Base-by-base conservation (phyloP, 108 stramenopile species). In the Stephanodiscus triporus region DNA sequence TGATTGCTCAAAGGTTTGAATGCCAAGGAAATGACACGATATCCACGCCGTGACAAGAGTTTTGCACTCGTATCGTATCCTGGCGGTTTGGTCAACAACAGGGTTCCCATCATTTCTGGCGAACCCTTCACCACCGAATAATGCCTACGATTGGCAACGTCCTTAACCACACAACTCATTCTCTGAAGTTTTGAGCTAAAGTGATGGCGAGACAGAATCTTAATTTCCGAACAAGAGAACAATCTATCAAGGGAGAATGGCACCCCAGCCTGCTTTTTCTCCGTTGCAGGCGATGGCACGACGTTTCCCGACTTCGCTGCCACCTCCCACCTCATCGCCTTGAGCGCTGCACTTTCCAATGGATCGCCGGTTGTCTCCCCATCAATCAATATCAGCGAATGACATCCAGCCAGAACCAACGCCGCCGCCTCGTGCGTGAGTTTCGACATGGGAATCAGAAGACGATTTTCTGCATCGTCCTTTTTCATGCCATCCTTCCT, bases 111-210 rank as follows among this genome's bases (percentile, higher is more conserved):
- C 47, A 96, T 97, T 76, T 99, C 98, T 11, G 98, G 97, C n/a
- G 94, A 95, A 54, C 98, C 98, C 85, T 99, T 99, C 23, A 92
- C 88, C 43, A 99, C 92, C 14, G 93, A 84, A 77, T 85, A 95
- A 37, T 75, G 70, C 59, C 80, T 79, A 27, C 86, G 68, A 29
- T 63, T 68, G 43, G 67, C 51, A 24, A 77, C 66, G 55, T 84
- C 84, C 38, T 70, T 84, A 9, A 92, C 84, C n/a, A 99, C 94
- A 61, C 93, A 95, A 71, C 95, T 97, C 99, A 99, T 99, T 36
- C 99, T 69, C 77, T 99, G 99, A 58, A 99, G 80, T 71, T 96
- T 96, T 38, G 94, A 95, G 68, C 95, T 95, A 80, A 99, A 99
- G 82, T 99, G 99, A 84, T 98, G 97, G 13, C 99, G 81, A 9